Percentiles rank a stretch among this genome's conserved stretches.
Evolutionary conservation across 257 asterid species (phyloP).

Genomic region (Rehmannia glutinosa): DNA sequence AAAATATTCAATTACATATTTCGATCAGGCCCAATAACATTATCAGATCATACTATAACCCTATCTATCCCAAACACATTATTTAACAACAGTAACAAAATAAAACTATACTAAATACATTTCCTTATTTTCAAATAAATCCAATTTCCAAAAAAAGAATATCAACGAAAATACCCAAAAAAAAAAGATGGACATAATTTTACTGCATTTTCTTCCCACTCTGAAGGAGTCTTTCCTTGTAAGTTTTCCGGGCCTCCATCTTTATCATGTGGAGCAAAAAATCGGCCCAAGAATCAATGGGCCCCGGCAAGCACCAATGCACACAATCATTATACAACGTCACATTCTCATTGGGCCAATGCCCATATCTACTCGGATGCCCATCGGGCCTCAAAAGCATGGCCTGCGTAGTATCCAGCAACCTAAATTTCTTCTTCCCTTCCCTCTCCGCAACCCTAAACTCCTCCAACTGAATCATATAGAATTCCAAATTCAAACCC

Average conservation of each 20-base stretch:
- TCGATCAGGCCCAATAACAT: too few species aligned
- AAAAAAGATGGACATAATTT: neutral
- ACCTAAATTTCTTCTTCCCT: slow-evolving; percentile 31
- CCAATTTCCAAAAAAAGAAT: too few species aligned
- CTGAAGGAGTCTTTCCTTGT: slow-evolving; percentile 25
- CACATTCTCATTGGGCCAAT: slow-evolving; percentile 52
- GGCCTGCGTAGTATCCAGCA: slow-evolving; percentile 48
- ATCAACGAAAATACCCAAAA: too few species aligned
- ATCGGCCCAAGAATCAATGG: slow-evolving; percentile 70
- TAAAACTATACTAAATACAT: too few species aligned
- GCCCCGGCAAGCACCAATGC: slow-evolving; percentile 62
- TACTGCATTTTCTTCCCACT: slow-evolving; percentile 27
- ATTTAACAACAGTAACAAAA: too few species aligned
- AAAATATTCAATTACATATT: too few species aligned
- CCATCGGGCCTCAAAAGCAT: slow-evolving; percentile 69
- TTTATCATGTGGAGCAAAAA: slow-evolving; percentile 48
- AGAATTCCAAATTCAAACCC: slow-evolving; percentile 36
- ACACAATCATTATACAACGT: slow-evolving; percentile 38
- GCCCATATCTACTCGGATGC: slow-evolving; percentile 64
- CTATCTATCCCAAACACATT: too few species aligned
- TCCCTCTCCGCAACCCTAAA: slow-evolving; percentile 37
- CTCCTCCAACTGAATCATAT: slow-evolving; percentile 47
- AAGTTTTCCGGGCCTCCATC: slow-evolving; percentile 34
- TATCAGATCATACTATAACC: too few species aligned
- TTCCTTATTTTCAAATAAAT: too few species aligned